A percentile compares a stretch with the other conserved stretches of the same genome.
Evolutionary conservation across 2,329 filamentous ascomycete genomes (phyloP).

Genomic region (Fusarium sp.): DNA sequence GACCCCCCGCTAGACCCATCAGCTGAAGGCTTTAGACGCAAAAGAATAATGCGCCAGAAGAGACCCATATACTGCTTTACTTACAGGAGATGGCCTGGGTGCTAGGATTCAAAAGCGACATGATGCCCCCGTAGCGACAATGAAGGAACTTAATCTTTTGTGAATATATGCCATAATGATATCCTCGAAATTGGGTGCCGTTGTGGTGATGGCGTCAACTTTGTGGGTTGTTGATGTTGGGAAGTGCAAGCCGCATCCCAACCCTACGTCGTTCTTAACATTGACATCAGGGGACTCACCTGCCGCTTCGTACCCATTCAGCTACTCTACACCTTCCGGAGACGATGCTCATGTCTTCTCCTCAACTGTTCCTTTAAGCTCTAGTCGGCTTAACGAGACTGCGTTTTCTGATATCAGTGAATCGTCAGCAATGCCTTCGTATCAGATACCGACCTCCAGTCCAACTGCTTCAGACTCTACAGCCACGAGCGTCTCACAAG

Average conservation of each 20-base stretch:
- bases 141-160: not conserved
- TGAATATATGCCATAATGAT: not conserved
- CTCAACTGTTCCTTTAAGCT: not conserved
- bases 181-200: not conserved
- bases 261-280: not conserved
- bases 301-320: not conserved
- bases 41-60: not conserved
- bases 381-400: not conserved
- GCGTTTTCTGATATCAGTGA: not conserved
- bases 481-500: not conserved
- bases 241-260: not conserved
- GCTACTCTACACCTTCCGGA: not conserved
- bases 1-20: not conserved
- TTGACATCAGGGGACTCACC: not conserved
- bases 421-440: not conserved
- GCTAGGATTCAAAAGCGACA: not conserved
- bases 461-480: not conserved
- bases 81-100: not conserved
- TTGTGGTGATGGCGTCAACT: not conserved
- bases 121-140: not conserved
- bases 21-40: not conserved
- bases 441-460: not conserved
- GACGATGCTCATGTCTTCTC: not conserved
- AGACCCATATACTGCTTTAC: not conserved
- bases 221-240: slow-evolving; percentile 1